Percentiles rank a stretch among this genome's conserved stretches.
Conservation (phyloP, 257 asterid genomes). For the Solanum habrochaites region DNA sequence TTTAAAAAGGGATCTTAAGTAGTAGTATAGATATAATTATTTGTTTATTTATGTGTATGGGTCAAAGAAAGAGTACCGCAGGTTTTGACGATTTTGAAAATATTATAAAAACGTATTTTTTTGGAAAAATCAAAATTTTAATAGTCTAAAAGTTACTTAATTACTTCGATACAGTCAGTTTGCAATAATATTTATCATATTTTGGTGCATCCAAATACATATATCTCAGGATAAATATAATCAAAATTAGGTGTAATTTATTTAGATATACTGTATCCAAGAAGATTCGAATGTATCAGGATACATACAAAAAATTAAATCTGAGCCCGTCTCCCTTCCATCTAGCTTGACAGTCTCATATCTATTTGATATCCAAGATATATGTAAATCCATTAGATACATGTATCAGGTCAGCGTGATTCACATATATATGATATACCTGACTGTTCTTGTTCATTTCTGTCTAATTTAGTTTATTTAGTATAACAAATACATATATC, state of each 20-base stretch:
- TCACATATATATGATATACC: too few relatives aligned
- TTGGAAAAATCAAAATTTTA: background rate
- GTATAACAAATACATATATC: background rate
- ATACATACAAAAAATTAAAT: too few relatives aligned
- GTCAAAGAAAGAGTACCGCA: conserved; percentile 40
- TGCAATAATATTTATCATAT: too few relatives aligned
- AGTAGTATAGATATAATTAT: background rate
- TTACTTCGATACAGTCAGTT: accelerated
- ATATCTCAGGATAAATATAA: accelerated
- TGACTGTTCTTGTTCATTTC: too few relatives aligned
- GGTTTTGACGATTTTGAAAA: background rate
- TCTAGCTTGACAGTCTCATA: background rate
- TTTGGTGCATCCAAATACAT: background rate
- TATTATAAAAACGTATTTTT: too few relatives aligned
- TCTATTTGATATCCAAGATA: background rate
- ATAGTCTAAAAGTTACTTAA: accelerated
- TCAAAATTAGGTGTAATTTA: too few relatives aligned
- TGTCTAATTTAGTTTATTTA: too few relatives aligned
- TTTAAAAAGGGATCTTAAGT: conserved; percentile 1
- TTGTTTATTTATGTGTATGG: background rate
- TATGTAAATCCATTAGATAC: too few relatives aligned
- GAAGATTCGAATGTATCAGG: background rate
- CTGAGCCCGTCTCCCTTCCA: background rate
- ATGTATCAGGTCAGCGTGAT: too few relatives aligned
- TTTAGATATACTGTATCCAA: too few relatives aligned